phyloP scores from a whole-genome alignment of 768 basidiomycete genomes.

The Termitomyces sp. region DNA sequence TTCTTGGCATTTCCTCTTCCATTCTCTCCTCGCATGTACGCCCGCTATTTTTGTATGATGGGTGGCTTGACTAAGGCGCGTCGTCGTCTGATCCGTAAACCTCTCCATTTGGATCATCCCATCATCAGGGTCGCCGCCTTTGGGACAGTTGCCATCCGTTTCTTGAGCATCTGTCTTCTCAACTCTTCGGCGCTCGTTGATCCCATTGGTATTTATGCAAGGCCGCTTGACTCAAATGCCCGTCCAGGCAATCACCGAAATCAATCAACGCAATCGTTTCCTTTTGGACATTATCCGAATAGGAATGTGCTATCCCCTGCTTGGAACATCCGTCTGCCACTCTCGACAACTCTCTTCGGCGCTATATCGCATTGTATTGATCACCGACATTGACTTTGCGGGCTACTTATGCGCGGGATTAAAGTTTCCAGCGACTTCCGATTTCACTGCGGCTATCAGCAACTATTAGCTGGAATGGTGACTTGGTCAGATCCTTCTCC shows the following conservation, averaged over 20 bases:
- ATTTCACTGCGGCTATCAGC: constrained; percentile 19
- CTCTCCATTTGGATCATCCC: constrained; percentile 4
- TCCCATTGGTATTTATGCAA: too few relatives aligned
- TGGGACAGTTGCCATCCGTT: background rate
- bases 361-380: constrained; percentile 7
- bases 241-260: background rate
- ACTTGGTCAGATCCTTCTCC: constrained; percentile 9
- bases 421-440: constrained; percentile 7
- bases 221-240: background rate
- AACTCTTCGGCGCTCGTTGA: background rate
- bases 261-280: background rate
- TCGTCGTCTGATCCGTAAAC: constrained; percentile 5
- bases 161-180: background rate
- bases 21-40: background rate
- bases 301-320: background rate
- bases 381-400: constrained; percentile 6
- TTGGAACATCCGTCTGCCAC: background rate
- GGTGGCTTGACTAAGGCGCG: background rate
- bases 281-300: background rate
- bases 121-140: background rate
- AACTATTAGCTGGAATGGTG: constrained; percentile 15
- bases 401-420: constrained; percentile 14
- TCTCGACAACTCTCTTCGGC: background rate
- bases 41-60: background rate
- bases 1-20: background rate